phyloP scores from a whole-genome alignment of 768 basidiomycete species.

The Termitomyces titanicus region DNA sequence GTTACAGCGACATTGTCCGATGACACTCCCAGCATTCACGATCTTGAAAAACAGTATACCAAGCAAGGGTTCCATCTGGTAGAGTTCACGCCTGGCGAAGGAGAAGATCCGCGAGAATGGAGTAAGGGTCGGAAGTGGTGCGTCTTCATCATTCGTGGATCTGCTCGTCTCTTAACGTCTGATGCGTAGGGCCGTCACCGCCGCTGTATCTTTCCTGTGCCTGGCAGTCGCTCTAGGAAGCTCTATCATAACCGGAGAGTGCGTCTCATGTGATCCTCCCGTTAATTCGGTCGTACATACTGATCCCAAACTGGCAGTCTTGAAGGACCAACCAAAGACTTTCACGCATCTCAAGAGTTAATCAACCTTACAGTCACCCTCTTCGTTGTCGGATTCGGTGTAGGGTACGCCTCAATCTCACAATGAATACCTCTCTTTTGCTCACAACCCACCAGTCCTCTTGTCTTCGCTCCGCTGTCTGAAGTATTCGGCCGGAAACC shows the following conservation, averaged over 20 bases:
- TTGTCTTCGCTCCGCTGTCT: slow-evolving; percentile 36
- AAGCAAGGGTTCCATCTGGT: slow-evolving; percentile 4
- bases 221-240: slow-evolving; percentile 34
- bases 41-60: slow-evolving; percentile 7
- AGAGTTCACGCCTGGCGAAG: slow-evolving; percentile 6
- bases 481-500: slow-evolving; percentile 35
- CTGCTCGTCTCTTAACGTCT: neutral
- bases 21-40: slow-evolving; percentile 5
- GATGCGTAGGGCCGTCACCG: neutral
- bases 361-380: slow-evolving; percentile 39
- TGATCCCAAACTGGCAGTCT: slow-evolving; percentile 20
- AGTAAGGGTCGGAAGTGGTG: slow-evolving; percentile 3
- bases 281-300: neutral
- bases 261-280: slow-evolving; percentile 10
- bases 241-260: slow-evolving; percentile 40
- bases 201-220: slow-evolving; percentile 26
- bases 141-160: neutral
- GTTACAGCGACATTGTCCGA: neutral
- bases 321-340: slow-evolving; percentile 25
- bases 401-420: slow-evolving; percentile 24
- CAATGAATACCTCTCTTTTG: slow-evolving; percentile 6
- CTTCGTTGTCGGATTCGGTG: slow-evolving; percentile 40
- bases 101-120: slow-evolving; percentile 13
- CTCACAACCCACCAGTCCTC: slow-evolving; percentile 27
- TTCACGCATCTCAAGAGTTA: slow-evolving; percentile 32